Percentiles rank a stretch among this genome's conserved stretches.
These are phyloP conservation scores for Lichtheimia ramosa DNA, from an alignment of 371 early-diverging fungal species.

Conservation along the genomic window DNA sequence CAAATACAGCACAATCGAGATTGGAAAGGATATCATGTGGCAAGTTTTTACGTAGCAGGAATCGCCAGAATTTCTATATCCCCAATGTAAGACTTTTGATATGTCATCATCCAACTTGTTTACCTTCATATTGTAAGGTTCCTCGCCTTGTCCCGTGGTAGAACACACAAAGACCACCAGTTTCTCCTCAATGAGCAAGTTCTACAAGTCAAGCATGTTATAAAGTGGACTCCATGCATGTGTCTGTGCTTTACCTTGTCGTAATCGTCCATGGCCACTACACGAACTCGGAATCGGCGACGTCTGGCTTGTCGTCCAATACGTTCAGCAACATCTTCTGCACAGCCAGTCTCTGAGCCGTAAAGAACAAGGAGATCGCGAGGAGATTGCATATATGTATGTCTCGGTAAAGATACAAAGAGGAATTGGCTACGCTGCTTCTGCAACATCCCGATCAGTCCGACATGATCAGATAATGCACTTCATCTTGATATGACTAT, in stretches of 20 bases:
- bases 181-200: slow-evolving; percentile 57
- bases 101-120: neutral
- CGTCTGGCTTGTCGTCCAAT: slow-evolving; percentile 76
- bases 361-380: slow-evolving; percentile 69
- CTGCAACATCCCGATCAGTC: no score
- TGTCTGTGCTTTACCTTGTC: slow-evolving; percentile 51
- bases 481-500: no score
- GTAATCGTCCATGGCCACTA: slow-evolving; percentile 80
- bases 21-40: slow-evolving; percentile 67
- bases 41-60: slow-evolving; percentile 78
- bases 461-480: no score
- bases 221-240: neutral
- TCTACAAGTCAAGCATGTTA: slow-evolving; percentile 4
- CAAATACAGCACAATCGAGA: slow-evolving; percentile 85
- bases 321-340: slow-evolving; percentile 80
- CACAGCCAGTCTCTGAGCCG: slow-evolving; percentile 85
- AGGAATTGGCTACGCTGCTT: neutral
- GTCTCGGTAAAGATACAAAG: neutral
- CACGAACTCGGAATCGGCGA: slow-evolving; percentile 63
- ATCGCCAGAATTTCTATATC: slow-evolving; percentile 79
- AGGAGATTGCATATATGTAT: neutral
- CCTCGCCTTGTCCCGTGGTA: slow-evolving; percentile 94
- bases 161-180: slow-evolving; percentile 88
- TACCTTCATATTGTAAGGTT: slow-evolving; percentile 92
- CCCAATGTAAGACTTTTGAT: neutral